A percentile compares a stretch with the other conserved stretches of the same genome.
These are phyloP conservation scores for Naganishia sp. DNA, from an alignment of 1,284 basidiomycete species.

Conservation along the genomic window DNA sequence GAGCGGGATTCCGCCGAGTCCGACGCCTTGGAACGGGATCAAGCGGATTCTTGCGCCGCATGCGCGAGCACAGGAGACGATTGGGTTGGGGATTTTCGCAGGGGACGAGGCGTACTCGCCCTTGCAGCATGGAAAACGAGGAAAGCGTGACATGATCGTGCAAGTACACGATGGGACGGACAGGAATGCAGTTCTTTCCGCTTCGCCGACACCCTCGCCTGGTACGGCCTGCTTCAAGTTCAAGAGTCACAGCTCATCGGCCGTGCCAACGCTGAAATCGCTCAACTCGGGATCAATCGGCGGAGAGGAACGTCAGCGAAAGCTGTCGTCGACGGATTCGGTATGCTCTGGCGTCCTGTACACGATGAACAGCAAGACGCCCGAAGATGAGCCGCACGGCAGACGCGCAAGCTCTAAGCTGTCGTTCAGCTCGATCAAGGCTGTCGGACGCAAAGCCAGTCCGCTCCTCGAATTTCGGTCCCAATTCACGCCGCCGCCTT, in stretches of 20 bases:
- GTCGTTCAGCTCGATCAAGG: conserved; percentile 18
- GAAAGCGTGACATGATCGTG: conserved; percentile 16
- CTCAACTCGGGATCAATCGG: conserved; percentile 2
- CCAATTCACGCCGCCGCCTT: conserved; percentile 21
- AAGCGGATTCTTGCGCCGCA: conserved; percentile 7
- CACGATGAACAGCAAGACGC: conserved; percentile 1
- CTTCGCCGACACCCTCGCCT: conserved; percentile 5
- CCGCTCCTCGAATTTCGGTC: conserved; percentile 19
- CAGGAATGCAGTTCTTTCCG: background rate
- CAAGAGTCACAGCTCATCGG: conserved; percentile 19
- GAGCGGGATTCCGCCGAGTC: conserved; percentile 9
- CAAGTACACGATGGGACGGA: conserved; percentile 11
- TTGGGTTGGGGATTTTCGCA: conserved; percentile 19
- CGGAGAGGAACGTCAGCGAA: conserved; percentile 11
- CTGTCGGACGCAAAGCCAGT: conserved; percentile 3
- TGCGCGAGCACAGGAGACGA: background rate
- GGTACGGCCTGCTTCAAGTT: conserved; percentile 5
- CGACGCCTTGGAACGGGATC: conserved; percentile 14
- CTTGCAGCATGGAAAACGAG: conserved; percentile 8
- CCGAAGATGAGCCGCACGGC: conserved; percentile 4
- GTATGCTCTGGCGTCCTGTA: conserved; percentile 1
- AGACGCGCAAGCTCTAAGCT: conserved; percentile 16
- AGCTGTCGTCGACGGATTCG: conserved; percentile 17
- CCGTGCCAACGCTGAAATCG: conserved; percentile 17
- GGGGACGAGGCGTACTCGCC: conserved; percentile 4